phyloP scores from a whole-genome alignment of 192 early-diverging fungal genomes.

The Dimargaris xerosporica region DNA sequence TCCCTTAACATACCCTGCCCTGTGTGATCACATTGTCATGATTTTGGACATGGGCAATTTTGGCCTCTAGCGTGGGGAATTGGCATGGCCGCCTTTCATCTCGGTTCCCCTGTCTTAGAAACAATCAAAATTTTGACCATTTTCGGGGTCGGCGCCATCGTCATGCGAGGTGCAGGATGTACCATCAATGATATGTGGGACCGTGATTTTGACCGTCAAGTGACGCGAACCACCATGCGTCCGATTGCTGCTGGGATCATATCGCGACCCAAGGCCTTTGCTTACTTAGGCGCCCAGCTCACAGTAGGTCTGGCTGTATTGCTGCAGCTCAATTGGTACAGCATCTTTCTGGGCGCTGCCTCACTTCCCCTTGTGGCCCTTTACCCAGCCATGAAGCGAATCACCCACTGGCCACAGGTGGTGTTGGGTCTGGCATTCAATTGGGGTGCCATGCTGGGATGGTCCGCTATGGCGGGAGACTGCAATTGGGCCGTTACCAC shows the following conservation, averaged over 20 bases:
- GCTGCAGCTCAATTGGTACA: conserved; percentile 79
- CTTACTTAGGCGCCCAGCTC: conserved; percentile 66
- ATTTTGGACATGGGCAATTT: no score
- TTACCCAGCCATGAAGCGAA: conserved; percentile 90
- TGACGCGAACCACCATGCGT: conserved; percentile 63
- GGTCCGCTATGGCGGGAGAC: conserved; percentile 57
- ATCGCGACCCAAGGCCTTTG: conserved; percentile 45
- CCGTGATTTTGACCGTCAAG: conserved; percentile 70
- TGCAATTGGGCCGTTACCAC: conserved; percentile 52
- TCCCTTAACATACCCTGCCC: no score
- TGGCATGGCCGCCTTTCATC: conserved; percentile 43
- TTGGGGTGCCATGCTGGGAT: conserved; percentile 84
- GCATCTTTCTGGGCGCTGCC: conserved; percentile 66
- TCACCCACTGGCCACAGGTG: conserved; percentile 89
- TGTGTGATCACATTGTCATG: no score
- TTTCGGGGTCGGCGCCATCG: conserved; percentile 71
- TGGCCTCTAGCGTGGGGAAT: conserved; percentile 63
- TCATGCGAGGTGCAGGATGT: conserved; percentile 94
- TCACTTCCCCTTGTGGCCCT: conserved; percentile 60
- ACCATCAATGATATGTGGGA: conserved; percentile 98
- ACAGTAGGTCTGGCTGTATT: conserved; percentile 66
- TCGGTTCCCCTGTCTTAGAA: conserved; percentile 22
- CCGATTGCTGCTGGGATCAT: conserved; percentile 72
- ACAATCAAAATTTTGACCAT: conserved; percentile 53
- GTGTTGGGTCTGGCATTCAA: conserved; percentile 86